Conservation (phyloP, 139 green algal genomes). For the Chlorella vulgaris region DNA sequence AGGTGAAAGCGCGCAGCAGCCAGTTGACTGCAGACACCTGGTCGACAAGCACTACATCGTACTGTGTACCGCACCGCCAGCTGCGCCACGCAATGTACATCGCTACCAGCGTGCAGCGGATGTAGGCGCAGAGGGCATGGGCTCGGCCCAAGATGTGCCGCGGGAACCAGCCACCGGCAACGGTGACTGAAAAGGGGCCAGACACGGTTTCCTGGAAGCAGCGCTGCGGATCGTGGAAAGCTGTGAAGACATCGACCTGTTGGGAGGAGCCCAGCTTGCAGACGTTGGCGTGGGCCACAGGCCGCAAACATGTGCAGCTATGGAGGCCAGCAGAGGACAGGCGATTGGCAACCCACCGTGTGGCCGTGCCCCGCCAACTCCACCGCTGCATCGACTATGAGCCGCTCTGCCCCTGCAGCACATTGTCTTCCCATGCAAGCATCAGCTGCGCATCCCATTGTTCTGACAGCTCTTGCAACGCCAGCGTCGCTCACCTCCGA, state of each 20-base stretch:
- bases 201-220: slow-evolving; percentile 92
- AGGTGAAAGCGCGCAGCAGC: slow-evolving; percentile 68
- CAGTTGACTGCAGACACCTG: slow-evolving; percentile 83
- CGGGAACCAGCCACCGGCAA: slow-evolving; percentile 89
- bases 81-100: slow-evolving; percentile 65
- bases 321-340: too few relatives aligned
- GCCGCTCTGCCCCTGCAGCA: slow-evolving; percentile 84
- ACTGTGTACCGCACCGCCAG: slow-evolving; percentile 39
- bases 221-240: slow-evolving; percentile 78
- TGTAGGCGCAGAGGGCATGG: slow-evolving; percentile 86
- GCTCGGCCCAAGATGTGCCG: slow-evolving; percentile 67
- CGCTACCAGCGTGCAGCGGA: slow-evolving; percentile 81
- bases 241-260: slow-evolving; percentile 91
- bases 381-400: slow-evolving; percentile 93
- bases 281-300: too few relatives aligned
- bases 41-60: slow-evolving; percentile 88
- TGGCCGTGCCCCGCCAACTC: slow-evolving; percentile 83
- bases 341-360: slow-evolving; percentile 42
- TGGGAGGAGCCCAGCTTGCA: too few relatives aligned
- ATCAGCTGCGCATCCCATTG: not conserved
- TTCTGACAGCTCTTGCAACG: not conserved
- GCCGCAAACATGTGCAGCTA: too few relatives aligned
- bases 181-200: slow-evolving; percentile 78
- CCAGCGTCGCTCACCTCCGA: slow-evolving; percentile 67
- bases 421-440: not conserved